Evolutionary conservation across 129 eudicot species (phyloP).

Genomic region (Flaveria brownii): DNA sequence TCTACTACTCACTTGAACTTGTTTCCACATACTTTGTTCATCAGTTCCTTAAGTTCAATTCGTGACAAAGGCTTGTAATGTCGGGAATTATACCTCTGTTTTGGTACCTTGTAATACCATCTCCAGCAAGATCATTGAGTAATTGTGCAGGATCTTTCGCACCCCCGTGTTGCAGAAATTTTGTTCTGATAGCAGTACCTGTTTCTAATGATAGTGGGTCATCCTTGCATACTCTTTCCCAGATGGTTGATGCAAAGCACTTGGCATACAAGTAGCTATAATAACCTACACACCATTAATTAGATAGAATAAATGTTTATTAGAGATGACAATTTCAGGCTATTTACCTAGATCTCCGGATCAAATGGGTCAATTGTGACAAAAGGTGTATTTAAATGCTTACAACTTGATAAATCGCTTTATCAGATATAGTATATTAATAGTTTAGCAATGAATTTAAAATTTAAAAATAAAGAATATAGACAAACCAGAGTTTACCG

Average conservation of each 20-base stretch:
- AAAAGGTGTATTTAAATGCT: not conserved
- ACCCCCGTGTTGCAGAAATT: constrained; percentile 88
- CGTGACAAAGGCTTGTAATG: constrained; percentile 55
- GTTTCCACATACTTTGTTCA: not conserved
- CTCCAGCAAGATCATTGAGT: constrained; percentile 67
- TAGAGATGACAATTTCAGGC: not conserved
- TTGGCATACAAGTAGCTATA: constrained; percentile 96
- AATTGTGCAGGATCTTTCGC: constrained; percentile 75
- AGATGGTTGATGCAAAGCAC: constrained; percentile 87
- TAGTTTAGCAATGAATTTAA: not conserved
- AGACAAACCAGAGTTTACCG: not conserved
- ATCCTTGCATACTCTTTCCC: constrained; percentile 72
- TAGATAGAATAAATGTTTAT: not conserved
- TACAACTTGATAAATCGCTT: not conserved
- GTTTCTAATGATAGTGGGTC: constrained; percentile 77
- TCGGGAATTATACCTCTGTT: constrained; percentile 76
- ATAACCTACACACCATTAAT: constrained; percentile 52
- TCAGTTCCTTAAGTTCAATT: constrained; percentile 44
- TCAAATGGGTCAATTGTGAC: not conserved
- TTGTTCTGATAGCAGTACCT: constrained; percentile 69
- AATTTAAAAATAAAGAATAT: not conserved
- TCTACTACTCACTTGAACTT: not conserved
- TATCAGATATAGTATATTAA: not conserved
- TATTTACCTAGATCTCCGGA: not conserved
- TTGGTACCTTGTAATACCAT: constrained; percentile 43